Base-by-base conservation (phyloP, 2,329 filamentous ascomycete species). In the Pseudopithomyces maydicus region DNA sequence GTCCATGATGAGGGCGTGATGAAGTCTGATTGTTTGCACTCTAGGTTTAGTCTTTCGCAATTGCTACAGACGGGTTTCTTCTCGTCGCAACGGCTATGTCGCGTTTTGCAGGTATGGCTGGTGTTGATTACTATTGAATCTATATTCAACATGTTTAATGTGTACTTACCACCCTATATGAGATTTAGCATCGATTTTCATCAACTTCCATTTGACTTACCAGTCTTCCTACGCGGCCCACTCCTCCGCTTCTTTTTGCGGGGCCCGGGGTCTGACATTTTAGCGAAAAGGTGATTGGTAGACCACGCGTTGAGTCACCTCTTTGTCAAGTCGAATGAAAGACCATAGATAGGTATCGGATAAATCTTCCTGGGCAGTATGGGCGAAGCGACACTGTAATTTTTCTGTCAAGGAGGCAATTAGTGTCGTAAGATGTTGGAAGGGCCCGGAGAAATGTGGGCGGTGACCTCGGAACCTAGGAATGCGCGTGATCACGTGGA, bases 31-130 rank as follows among this genome's bases (percentile, higher is more conserved):
- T 58, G 66, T 43, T 68, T 62, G 46, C 71, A 74, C 32, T 66
- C 57, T 2, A 74, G 61, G 42, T 67, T 60, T 1, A 74, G 60
- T 11, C 72, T 65, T 22, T 64, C 66, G 44, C 71, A 74, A 26
- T 67, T 74, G n/a, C 71, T 63, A 50, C 73, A 74, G 12, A 67
- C 55, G 12, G 72, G 73, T 26, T 65, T 73, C 45, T 62, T 68
- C 49, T 75, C 73, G 22, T 75, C 72, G 49, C 72, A 75, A 20
- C 72, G 66, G 17, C 65, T 68, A 49, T 75, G 71, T n/a, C 72
- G 63, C 2, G 66, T 59, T 57, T 74, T 74, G 47, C 71, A 74
- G 3, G 72, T 74, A 26, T 69, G 51, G 51, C 72, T 74, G 41
- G n/a, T 19, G 23, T 4, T 17, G 3, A 46, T 43, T 23, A 50